A percentile compares a stretch with the other conserved stretches of the same genome.
Evolutionary conservation across 1,139 yeast species (phyloP).

Genomic region (Geotrichum histeridarum): DNA sequence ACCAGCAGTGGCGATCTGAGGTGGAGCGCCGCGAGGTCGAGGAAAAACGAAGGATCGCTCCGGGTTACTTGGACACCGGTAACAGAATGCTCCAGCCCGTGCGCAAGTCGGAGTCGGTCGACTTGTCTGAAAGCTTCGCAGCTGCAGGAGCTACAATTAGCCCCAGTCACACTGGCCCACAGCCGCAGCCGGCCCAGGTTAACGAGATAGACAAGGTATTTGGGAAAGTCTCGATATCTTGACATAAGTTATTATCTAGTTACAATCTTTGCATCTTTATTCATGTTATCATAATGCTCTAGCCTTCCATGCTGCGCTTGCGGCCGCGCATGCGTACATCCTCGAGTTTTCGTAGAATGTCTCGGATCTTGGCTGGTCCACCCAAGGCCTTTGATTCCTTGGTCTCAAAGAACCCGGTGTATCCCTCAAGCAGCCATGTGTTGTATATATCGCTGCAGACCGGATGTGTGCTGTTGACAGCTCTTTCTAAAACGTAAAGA

Average conservation of each 20-base stretch:
- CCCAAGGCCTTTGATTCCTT: conserved; percentile 28
- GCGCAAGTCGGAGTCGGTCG: conserved; percentile 12
- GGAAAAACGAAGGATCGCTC: conserved; percentile 40
- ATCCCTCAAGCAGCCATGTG: conserved; percentile 71
- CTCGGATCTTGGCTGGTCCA: conserved; percentile 41
- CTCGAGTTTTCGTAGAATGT: conserved; percentile 59
- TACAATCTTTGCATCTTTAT: neutral
- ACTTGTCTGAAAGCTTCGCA: neutral
- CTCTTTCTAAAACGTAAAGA: conserved; percentile 87
- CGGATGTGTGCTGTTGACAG: conserved; percentile 87
- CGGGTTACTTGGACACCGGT: conserved; percentile 41
- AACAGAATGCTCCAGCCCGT: conserved; percentile 32
- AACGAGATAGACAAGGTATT: conserved; percentile 20
- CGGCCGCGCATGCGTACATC: conserved; percentile 90
- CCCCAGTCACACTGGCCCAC: neutral
- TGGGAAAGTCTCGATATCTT: conserved; percentile 17
- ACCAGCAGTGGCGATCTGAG: conserved; percentile 35
- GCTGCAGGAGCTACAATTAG: conserved; percentile 6
- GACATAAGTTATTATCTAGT: neutral
- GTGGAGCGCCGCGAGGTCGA: conserved; percentile 28
- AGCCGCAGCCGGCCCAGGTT: neutral
- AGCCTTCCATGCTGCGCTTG: conserved; percentile 91
- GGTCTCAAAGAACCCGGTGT: conserved; percentile 34
- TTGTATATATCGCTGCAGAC: conserved; percentile 59
- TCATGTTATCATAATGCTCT: conserved; percentile 6